phyloP scores from a whole-genome alignment of 805 yeast species.

The Schizosaccharomyces cryophilus region DNA sequence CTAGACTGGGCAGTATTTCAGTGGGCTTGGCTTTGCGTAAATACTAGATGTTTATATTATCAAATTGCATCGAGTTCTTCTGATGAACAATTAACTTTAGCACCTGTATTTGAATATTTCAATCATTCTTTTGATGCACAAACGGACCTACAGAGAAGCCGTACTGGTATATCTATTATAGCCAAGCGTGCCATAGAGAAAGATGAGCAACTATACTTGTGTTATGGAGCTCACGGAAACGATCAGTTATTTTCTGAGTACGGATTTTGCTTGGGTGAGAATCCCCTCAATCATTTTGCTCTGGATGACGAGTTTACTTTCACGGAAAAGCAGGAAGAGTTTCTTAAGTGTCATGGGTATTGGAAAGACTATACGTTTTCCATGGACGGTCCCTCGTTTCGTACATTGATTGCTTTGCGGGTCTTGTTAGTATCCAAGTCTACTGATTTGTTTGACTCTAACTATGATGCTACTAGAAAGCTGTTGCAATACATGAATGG shows the following conservation, averaged over 20 bases:
- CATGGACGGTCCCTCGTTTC: background rate
- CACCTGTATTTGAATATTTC: background rate
- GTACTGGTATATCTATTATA: background rate
- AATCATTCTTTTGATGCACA: background rate
- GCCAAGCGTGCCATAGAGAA: background rate
- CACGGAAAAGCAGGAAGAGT: background rate
- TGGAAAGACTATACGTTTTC: background rate
- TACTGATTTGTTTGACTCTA: background rate
- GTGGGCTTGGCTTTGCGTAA: background rate
- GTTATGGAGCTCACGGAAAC: background rate
- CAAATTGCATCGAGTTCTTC: background rate
- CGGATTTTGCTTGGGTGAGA: background rate
- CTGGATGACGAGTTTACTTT: background rate
- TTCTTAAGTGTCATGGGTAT: background rate
- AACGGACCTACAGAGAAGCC: background rate
- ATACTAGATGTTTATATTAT: constrained; percentile 1
- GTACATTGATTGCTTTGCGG: background rate
- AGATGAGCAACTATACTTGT: background rate
- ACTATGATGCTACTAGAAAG: background rate
- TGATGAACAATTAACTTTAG: background rate
- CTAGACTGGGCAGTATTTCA: background rate
- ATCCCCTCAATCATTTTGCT: background rate
- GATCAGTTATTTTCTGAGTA: background rate
- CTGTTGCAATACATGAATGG: background rate
- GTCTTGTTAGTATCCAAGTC: background rate